These are phyloP conservation scores for Pseudogymnoascus sp. DNA, from an alignment of 2,329 filamentous ascomycete species.

Conservation along the genomic window DNA sequence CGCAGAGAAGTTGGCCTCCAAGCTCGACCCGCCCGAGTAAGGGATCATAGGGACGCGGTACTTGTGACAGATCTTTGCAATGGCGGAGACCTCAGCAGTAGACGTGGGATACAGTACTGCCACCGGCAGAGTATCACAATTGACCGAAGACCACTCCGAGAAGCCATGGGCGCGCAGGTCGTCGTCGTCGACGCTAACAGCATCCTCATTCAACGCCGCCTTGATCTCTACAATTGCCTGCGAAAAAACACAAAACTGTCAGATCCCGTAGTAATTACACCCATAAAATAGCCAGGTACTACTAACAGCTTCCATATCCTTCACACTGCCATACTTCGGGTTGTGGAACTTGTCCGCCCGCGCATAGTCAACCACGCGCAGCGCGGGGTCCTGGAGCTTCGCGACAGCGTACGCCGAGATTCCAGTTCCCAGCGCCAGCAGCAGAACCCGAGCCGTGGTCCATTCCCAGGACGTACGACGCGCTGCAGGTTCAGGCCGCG, in stretches of 20 bases:
- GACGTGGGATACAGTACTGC: constrained; percentile 57
- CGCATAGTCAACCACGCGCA: constrained; percentile 22
- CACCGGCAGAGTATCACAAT: constrained; percentile 53
- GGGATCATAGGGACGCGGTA: constrained; percentile 76
- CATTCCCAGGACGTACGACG: constrained; percentile 17
- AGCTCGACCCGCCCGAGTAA: constrained; percentile 76
- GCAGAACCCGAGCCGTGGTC: constrained; percentile 21
- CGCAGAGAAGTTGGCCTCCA: constrained; percentile 86
- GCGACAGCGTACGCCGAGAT: constrained; percentile 17
- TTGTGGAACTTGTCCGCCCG: constrained; percentile 23
- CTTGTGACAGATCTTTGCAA: constrained; percentile 65
- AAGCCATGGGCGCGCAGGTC: constrained; percentile 57
- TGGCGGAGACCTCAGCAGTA: constrained; percentile 52
- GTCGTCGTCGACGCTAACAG: constrained; percentile 56
- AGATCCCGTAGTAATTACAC: not conserved
- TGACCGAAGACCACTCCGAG: constrained; percentile 59
- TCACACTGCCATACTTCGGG: constrained; percentile 40
- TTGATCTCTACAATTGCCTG: constrained; percentile 52
- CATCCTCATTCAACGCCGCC: constrained; percentile 43
- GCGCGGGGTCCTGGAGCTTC: constrained; percentile 10
- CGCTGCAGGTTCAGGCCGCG: not conserved
- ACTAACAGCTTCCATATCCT: constrained; percentile 44
- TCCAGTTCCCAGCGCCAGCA: constrained; percentile 20
- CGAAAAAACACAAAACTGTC: not conserved
- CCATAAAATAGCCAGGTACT: constrained; percentile 17